Conservation (phyloP, 345 rosid species). For the Reutealis trisperma region DNA sequence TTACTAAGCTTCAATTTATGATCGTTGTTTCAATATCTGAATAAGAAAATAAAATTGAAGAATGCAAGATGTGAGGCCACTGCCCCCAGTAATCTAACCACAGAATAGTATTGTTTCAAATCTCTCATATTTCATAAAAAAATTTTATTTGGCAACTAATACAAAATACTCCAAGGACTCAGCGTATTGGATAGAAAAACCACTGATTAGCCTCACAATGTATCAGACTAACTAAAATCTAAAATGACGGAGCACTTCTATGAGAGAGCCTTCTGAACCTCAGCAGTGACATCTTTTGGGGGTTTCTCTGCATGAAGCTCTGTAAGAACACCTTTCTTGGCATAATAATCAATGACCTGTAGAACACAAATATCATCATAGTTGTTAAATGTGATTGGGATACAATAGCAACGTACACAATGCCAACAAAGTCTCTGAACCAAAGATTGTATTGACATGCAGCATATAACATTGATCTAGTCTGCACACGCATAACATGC, state of each 20-base stretch:
- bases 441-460: not conserved
- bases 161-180: not conserved
- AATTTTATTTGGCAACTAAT: not conserved
- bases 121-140: not conserved
- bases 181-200: not conserved
- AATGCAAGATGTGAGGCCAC: not conserved
- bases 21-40: no score
- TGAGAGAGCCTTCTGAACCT: constrained; percentile 65
- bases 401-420: not conserved
- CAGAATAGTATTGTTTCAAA: not conserved
- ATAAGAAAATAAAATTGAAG: not conserved
- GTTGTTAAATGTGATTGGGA: not conserved
- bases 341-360: constrained; percentile 78
- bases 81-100: not conserved
- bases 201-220: not conserved
- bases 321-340: constrained; percentile 62
- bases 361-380: not conserved
- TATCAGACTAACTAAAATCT: no score
- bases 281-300: constrained; percentile 65
- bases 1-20: no score
- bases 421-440: not conserved
- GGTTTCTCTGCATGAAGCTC: constrained; percentile 82
- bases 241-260: not conserved
- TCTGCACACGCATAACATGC: not conserved
- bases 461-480: not conserved